Conservation (phyloP, 2,329 filamentous ascomycete species). For the Fusarium stilboides region DNA sequence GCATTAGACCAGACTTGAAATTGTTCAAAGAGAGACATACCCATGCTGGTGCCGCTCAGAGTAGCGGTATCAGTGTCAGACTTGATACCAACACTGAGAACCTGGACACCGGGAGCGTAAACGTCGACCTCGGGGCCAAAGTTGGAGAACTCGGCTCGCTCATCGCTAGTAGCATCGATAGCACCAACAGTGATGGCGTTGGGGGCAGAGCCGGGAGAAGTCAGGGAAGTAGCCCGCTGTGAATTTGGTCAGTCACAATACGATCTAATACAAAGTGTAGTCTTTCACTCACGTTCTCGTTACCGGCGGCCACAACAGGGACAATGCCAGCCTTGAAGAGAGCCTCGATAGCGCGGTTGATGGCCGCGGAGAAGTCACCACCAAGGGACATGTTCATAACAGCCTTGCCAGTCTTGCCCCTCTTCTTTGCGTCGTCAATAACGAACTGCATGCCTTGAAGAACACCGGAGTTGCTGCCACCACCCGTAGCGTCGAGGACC, state of each 20-base stretch:
- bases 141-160: slow-evolving; percentile 70
- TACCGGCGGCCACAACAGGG: slow-evolving; percentile 73
- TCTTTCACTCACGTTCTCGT: slow-evolving; percentile 61
- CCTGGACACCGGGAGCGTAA: slow-evolving; percentile 69
- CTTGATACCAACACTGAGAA: slow-evolving; percentile 68
- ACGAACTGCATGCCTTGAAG: slow-evolving; percentile 73
- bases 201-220: slow-evolving; percentile 69
- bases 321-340: slow-evolving; percentile 67
- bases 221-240: slow-evolving; percentile 63
- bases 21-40: slow-evolving; percentile 47
- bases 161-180: slow-evolving; percentile 66
- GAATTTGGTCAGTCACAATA: slow-evolving; percentile 21
- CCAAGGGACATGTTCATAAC: slow-evolving; percentile 77
- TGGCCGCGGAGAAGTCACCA: slow-evolving; percentile 62
- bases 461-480: slow-evolving; percentile 59
- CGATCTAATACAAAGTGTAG: neutral
- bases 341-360: slow-evolving; percentile 70
- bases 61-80: slow-evolving; percentile 61
- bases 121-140: slow-evolving; percentile 68
- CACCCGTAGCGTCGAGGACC: slow-evolving; percentile 66
- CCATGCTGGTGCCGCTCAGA: slow-evolving; percentile 73
- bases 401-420: slow-evolving; percentile 64
- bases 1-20: slow-evolving; percentile 12
- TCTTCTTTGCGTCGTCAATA: slow-evolving; percentile 60
- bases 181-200: slow-evolving; percentile 73